Percentiles rank a stretch among this genome's conserved stretches.
phyloP scores from a whole-genome alignment of 306 rosid species.

The Citrullus colocynthis region DNA sequence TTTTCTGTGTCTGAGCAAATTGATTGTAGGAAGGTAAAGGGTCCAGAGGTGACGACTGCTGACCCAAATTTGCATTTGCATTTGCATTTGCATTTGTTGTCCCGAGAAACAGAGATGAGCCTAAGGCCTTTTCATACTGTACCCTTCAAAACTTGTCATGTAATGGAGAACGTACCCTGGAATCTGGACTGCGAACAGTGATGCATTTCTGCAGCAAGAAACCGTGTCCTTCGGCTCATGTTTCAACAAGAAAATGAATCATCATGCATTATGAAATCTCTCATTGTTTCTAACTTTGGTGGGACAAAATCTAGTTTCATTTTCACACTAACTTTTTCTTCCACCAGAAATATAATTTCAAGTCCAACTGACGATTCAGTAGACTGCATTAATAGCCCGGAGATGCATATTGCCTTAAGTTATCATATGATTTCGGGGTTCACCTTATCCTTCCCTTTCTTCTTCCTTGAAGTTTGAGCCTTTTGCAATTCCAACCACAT shows the following conservation, averaged over 20 bases:
- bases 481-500: not conserved
- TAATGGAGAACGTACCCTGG: conserved; percentile 6
- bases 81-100: conserved; percentile 25
- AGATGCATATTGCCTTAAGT: not conserved
- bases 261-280: not conserved
- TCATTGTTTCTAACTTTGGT: not conserved
- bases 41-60: conserved; percentile 45
- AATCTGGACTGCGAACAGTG: conserved; percentile 1
- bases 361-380: not conserved
- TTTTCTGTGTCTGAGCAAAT: conserved; percentile 14
- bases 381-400: not conserved
- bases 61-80: conserved; percentile 18
- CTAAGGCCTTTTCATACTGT: conserved; percentile 59
- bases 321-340: not conserved
- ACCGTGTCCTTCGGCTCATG: conserved; percentile 7
- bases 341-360: not conserved
- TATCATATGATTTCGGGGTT: not conserved
- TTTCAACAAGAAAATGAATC: conserved; percentile 9
- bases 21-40: conserved; percentile 25
- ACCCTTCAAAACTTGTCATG: conserved; percentile 24
- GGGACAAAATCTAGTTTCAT: not conserved
- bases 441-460: not conserved
- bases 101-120: conserved; percentile 55
- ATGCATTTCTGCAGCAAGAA: conserved; percentile 7
- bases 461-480: not conserved